Conservation (phyloP, 2,329 filamentous ascomycete species). For the Claviceps sp. region DNA sequence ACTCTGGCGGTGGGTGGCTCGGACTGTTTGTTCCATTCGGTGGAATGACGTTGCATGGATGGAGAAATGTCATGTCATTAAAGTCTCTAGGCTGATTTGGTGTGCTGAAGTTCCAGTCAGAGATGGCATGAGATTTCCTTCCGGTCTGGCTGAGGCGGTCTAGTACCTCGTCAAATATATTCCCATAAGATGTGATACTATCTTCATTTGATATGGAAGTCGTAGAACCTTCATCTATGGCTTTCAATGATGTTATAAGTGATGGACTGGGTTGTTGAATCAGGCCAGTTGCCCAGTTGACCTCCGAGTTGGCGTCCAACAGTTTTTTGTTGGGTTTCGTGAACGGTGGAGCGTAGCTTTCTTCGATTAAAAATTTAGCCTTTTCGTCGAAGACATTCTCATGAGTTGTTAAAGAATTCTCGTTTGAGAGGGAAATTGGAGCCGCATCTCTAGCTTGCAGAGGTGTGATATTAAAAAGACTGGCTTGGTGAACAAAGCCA, state of each 20-base stretch:
- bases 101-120: neutral
- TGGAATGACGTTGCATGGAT: slow-evolving; percentile 13
- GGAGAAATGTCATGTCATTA: slow-evolving; percentile 7
- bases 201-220: neutral
- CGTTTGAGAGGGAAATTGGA: slow-evolving; percentile 1
- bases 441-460: slow-evolving; percentile 3
- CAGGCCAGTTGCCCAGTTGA: neutral
- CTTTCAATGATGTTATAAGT: slow-evolving; percentile 12
- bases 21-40: slow-evolving; percentile 4
- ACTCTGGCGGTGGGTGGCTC: slow-evolving; percentile 15
- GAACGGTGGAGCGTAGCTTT: slow-evolving; percentile 5
- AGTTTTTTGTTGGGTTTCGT: neutral
- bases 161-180: slow-evolving; percentile 6
- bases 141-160: neutral
- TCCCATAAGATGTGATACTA: neutral
- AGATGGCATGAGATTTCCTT: neutral
- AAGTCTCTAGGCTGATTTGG: neutral
- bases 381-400: slow-evolving; percentile 7
- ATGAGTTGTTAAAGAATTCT: neutral
- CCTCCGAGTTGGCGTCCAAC: neutral
- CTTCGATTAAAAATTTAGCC: slow-evolving; percentile 16
- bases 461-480: slow-evolving; percentile 16
- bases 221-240: slow-evolving; percentile 3
- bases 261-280: slow-evolving; percentile 11
- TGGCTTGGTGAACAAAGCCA: slow-evolving; percentile 1